phyloP scores from a whole-genome alignment of 768 basidiomycete genomes.

The Hygrocybe coccinea region DNA sequence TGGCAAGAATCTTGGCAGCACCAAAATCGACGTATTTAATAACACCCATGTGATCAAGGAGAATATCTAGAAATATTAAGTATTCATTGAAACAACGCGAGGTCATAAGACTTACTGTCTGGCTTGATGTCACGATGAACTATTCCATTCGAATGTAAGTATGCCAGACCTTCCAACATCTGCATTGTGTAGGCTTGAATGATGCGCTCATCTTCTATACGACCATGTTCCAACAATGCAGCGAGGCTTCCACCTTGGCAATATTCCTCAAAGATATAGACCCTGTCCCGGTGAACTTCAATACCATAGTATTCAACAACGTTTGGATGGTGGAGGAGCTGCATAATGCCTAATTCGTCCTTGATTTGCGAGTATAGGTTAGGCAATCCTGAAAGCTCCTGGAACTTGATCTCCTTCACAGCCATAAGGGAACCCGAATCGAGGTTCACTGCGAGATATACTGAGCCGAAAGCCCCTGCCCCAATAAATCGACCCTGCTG shows the following conservation, averaged over 20 bases:
- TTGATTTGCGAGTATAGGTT: conserved; percentile 88
- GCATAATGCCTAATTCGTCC: conserved; percentile 97
- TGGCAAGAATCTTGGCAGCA: conserved; percentile 92
- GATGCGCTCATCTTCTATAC: conserved; percentile 95
- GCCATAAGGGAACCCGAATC: conserved; percentile 97
- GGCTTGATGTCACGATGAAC: conserved; percentile 98
- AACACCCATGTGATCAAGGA: conserved; percentile 82
- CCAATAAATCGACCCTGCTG: conserved; percentile 98
- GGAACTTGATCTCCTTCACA: conserved; percentile 97
- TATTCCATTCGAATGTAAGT: conserved; percentile 88
- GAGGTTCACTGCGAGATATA: conserved; percentile 96
- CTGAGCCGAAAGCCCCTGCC: conserved; percentile 98
- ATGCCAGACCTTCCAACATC: conserved; percentile 90
- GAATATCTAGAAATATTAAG: conserved; percentile 63
- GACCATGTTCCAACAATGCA: conserved; percentile 81
- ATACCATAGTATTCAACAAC: conserved; percentile 99
- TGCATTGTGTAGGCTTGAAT: conserved; percentile 95
- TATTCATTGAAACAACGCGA: not conserved
- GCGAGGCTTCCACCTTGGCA: conserved; percentile 95
- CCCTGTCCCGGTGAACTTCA: conserved; percentile 97
- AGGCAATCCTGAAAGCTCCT: conserved; percentile 84
- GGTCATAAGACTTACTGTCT: conserved; percentile 66
- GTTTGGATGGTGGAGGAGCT: conserved; percentile 94
- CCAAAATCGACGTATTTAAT: conserved; percentile 98
- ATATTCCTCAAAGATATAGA: conserved; percentile 98